Percentiles rank a stretch among this genome's conserved stretches.
Evolutionary conservation across 257 asterid species (phyloP).

Genomic region (Echites panduratus): DNA sequence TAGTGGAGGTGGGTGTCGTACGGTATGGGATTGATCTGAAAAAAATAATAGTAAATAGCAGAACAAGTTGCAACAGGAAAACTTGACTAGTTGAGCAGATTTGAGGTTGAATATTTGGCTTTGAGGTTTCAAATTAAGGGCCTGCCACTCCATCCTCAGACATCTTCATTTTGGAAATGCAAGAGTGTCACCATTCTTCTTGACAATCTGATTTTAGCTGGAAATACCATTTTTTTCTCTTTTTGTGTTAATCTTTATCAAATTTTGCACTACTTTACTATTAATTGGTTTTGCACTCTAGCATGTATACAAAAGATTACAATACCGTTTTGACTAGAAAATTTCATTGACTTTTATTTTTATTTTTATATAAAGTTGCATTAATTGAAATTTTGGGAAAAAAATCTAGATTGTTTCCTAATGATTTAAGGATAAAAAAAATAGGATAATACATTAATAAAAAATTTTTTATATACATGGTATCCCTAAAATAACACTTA

Average conservation of each 20-base stretch:
- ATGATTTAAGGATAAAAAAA: no score
- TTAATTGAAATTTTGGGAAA: no score
- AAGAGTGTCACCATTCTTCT: conserved; percentile 2
- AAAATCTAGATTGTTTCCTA: no score
- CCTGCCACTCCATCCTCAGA: not conserved
- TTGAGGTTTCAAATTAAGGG: not conserved
- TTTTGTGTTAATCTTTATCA: not conserved
- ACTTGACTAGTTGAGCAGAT: not conserved
- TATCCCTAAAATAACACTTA: no score
- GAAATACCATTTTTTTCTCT: not conserved
- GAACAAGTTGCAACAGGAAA: not conserved
- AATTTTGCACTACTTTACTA: not conserved
- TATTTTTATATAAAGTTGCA: no score
- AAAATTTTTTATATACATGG: no score
- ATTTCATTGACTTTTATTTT: no score
- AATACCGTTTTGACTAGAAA: no score
- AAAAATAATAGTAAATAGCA: not conserved
- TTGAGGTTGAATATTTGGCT: not conserved
- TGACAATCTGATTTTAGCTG: conserved; percentile 1
- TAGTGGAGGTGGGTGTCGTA: conserved; percentile 8
- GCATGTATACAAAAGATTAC: no score
- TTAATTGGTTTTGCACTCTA: no score
- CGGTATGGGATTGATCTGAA: not conserved
- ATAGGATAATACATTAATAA: no score
- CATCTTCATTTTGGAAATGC: conserved; percentile 7